Base-by-base conservation (phyloP, 352 stramenopile species). In the Pythium phragmitis region DNA sequence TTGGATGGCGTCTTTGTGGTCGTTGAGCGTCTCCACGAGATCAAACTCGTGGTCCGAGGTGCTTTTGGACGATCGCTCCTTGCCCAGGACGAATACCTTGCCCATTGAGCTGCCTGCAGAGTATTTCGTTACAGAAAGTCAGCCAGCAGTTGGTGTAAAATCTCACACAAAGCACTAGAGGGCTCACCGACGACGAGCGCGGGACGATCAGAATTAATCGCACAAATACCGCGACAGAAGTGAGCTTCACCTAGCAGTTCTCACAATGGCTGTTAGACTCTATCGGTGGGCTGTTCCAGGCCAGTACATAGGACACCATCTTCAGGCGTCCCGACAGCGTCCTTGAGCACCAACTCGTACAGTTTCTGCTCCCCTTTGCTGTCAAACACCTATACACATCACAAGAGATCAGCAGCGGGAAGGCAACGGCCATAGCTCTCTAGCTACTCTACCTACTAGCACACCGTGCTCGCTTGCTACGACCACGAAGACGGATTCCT, bases 141-240 rank as follows among this genome's bases (percentile, higher is more conserved):
- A 13, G 46, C 6, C n/a, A n/a, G 9, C 34, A 30, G 3, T 30
- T 30, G 26, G 2, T 30, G 1, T 30, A 5, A 30, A 30, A 30
- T 5, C 26, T 30, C 26, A 30, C 26, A 30, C 26, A 30, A 30
- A 30, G 26, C 26, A 30, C 26, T 30, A 5, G 26, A 30, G 26
- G 16, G 2, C 55, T 42, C 41, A 90, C 79, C 80, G 16, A 92
- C 66, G 17, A 85, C 70, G 46, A 90, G 41, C 33, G 65, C 68
- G 21, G 75, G 68, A 5, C 76, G 63, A 51, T 79, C 80, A 51
- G 75, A 76, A 54, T 87, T 65, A 48, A 89, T 62, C 14, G 77
- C 74, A 30, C 72, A 83, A 49, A 92, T 88, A 41, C 82, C 82
- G 37, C 79, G 72, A 36, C 82, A 89, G 60, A 87, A 90, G 7